These are phyloP conservation scores for Colletotrichum lupini DNA, from an alignment of 2,329 filamentous ascomycete species.

Conservation along the genomic window DNA sequence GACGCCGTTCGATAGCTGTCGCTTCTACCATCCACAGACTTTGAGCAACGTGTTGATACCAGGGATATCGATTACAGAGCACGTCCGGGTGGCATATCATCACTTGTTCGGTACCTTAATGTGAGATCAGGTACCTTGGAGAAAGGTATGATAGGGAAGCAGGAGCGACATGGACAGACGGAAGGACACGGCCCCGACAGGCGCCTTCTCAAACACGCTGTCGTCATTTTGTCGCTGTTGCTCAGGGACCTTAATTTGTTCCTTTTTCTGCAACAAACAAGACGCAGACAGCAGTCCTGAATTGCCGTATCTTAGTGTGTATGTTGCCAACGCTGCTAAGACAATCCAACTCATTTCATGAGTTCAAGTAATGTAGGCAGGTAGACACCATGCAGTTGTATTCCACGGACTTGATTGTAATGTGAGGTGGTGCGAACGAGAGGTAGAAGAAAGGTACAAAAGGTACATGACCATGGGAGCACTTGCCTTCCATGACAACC, in stretches of 20 bases:
- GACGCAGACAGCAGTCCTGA: not conserved
- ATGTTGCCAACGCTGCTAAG: not conserved
- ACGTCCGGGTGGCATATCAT: too few species aligned
- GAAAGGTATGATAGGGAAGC: not conserved
- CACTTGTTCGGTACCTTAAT: too few species aligned
- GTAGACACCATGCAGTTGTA: too few species aligned
- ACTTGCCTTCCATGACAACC: not conserved
- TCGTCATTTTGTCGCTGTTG: not conserved
- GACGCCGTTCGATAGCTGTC: not conserved
- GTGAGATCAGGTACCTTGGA: too few species aligned
- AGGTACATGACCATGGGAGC: not conserved
- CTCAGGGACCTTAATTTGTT: not conserved
- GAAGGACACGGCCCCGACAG: not conserved
- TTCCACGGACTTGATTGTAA: not conserved
- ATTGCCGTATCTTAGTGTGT: not conserved
- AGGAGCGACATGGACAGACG: not conserved
- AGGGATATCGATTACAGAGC: too few species aligned
- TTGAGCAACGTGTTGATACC: not conserved
- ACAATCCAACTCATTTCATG: not conserved
- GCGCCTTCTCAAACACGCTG: conserved; percentile 7
- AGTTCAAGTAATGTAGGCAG: not conserved
- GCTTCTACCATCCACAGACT: not conserved
- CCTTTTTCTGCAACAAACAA: not conserved
- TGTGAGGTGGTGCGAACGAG: too few species aligned
- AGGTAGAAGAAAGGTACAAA: too few species aligned